A percentile compares a stretch with the other conserved stretches of the same genome.
These are phyloP conservation scores for Tricharina praecox DNA, from an alignment of 495 filamentous ascomycete genomes.

Conservation along the genomic window DNA sequence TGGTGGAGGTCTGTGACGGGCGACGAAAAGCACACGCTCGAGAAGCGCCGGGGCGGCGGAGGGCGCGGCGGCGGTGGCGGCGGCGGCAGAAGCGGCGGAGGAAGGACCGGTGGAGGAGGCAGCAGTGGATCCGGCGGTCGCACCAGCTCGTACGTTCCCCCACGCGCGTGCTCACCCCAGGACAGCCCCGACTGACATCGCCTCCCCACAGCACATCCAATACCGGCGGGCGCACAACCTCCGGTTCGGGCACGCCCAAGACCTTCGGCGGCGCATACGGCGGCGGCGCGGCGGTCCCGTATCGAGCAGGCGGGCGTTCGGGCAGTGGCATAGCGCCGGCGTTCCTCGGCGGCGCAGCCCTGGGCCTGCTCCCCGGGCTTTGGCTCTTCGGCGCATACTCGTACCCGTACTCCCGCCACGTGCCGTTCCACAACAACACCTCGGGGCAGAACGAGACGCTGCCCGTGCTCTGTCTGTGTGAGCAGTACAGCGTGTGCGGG, in stretches of 20 bases:
- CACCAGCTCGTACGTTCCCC: slow-evolving; percentile 1
- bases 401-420: slow-evolving; percentile 49
- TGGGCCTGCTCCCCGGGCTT: slow-evolving; percentile 41
- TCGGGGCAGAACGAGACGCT: slow-evolving; percentile 45
- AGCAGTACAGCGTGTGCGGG: slow-evolving; percentile 51
- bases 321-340: slow-evolving; percentile 41
- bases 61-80: slow-evolving; percentile 10
- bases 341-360: slow-evolving; percentile 35
- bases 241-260: slow-evolving; percentile 44
- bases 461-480: slow-evolving; percentile 60
- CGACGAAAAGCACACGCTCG: neutral
- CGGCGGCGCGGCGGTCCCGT: slow-evolving; percentile 58
- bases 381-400: slow-evolving; percentile 49
- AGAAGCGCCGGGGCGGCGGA: slow-evolving; percentile 16
- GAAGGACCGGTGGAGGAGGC: slow-evolving; percentile 7
- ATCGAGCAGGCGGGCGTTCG: slow-evolving; percentile 41
- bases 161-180: neutral
- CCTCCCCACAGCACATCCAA: slow-evolving; percentile 31
- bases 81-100: neutral
- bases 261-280: slow-evolving; percentile 66
- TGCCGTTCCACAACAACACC: slow-evolving; percentile 43
- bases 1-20: neutral
- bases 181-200: neutral
- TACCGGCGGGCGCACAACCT: slow-evolving; percentile 45
- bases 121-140: slow-evolving; percentile 1